Conservation (phyloP, 208 protist species). For the Trypanosoma platydactyli region DNA sequence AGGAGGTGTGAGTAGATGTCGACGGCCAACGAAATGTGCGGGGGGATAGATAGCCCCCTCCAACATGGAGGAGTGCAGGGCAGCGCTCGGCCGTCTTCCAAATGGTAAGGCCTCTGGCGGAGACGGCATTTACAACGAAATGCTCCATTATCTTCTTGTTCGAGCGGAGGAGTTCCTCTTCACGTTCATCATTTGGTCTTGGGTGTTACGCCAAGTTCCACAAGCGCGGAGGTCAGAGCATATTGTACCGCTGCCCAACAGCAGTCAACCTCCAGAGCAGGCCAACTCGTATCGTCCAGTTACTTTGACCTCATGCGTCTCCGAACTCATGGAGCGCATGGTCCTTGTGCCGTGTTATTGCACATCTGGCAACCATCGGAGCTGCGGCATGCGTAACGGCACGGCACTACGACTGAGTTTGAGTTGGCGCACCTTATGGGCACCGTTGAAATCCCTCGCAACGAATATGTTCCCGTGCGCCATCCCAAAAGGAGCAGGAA, state of each 20-base stretch:
- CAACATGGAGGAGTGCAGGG: no score
- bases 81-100: no score
- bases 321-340: constrained; percentile 1
- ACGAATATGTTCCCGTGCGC: constrained; percentile 1
- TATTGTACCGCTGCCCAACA: constrained; percentile 6
- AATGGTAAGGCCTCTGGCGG: no score
- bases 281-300: constrained; percentile 1
- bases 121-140: no score
- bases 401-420: background rate
- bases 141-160: no score
- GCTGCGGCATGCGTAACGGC: constrained; percentile 1
- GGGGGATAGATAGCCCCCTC: no score
- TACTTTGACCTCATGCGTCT: constrained; percentile 3
- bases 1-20: no score
- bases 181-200: no score
- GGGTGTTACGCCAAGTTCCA: no score
- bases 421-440: constrained; percentile 1
- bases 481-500: background rate
- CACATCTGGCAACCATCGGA: background rate
- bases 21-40: no score
- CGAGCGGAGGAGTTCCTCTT: no score
- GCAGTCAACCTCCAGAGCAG: constrained; percentile 1
- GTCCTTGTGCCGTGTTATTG: background rate
- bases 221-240: constrained; percentile 1
- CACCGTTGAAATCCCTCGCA: constrained; percentile 11